Evolutionary conservation across 2,329 filamentous ascomycete genomes (phyloP), one percentile per base, ranked within the genome.

Genomic region (Penicillium verrucosum): DNA sequence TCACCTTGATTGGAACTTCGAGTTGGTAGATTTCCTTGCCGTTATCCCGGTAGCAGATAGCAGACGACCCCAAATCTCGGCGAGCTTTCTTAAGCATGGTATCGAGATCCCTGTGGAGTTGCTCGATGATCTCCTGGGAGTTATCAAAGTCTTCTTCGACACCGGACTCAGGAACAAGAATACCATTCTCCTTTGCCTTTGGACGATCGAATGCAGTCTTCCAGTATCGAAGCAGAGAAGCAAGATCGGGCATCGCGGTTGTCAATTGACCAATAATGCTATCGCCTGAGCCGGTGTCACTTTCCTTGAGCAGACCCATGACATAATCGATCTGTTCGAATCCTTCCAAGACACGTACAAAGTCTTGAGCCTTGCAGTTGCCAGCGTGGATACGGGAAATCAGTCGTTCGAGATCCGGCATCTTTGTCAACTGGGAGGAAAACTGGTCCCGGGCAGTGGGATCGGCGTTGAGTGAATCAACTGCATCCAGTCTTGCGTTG

Each of bases 321-420:
- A 92, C 96, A 72, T 96, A 94, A 61, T 97, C 92, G 44, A 99
- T 97, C 74, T 97, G 93, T 77, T 97, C 94, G 65, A 97, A 99
- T 0, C 94, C 94, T 73, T 97, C 92, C 0, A 99, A 80, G 0
- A 97, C 93, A 46, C 87, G 89, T 44, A 97, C 86, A 72, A 99
- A 99, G 70, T 99, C 94, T 55, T 94, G 89, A 0, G 92, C 85
- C 68, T 87, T 90, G 77, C 92, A 97, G n/a, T 86, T 86, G 0
- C 90, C 90, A 0, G 94, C 94, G 68, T 99, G 94, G 11, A 99
- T 89, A 9, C 94, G 88, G 27, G 94, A 99, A 52, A 97, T 95
- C 44, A 97, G 82, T 38, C 94, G 84, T 74, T 99, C 94, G 11
- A 99, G 81, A 73, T 99, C 94, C 2, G 94, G 94, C 81, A 99